Evolutionary conservation across 768 basidiomycete species (phyloP).

Genomic region (Amanita pseudoporphyria): DNA sequence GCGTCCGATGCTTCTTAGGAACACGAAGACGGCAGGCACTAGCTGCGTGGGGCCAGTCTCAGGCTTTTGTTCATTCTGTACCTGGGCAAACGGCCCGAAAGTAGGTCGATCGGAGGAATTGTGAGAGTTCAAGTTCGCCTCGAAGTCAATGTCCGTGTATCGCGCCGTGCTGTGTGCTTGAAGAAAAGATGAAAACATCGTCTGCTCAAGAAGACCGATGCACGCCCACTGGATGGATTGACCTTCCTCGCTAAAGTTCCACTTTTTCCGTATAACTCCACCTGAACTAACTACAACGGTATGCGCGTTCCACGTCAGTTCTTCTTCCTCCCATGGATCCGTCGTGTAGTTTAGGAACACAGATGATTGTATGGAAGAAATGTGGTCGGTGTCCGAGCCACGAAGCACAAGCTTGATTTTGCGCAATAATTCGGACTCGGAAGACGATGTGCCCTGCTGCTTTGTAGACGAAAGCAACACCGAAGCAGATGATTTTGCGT

Average conservation of each 20-base stretch:
- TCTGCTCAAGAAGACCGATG: constrained; percentile 61
- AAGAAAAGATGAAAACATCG: constrained; percentile 16
- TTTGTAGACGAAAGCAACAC: constrained; percentile 26
- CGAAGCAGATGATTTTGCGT: constrained; percentile 32
- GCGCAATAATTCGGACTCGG: constrained; percentile 36
- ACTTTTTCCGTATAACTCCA: constrained; percentile 60
- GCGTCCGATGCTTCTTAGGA: constrained; percentile 64
- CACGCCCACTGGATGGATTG: constrained; percentile 76
- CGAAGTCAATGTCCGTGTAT: constrained; percentile 18
- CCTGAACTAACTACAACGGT: constrained; percentile 58
- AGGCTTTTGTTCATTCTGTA: constrained; percentile 28
- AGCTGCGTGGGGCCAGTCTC: constrained; percentile 27
- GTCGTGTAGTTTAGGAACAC: constrained; percentile 25
- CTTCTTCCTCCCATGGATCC: constrained; percentile 42
- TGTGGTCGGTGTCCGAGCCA: constrained; percentile 25
- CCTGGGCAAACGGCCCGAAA: constrained; percentile 45
- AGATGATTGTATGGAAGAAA: constrained; percentile 32
- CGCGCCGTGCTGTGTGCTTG: constrained; percentile 21
- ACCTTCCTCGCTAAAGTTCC: constrained; percentile 64
- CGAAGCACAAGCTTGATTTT: constrained; percentile 53
- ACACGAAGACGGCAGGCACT: constrained; percentile 63
- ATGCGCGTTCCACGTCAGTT: constrained; percentile 61
- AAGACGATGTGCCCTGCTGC: constrained; percentile 11
- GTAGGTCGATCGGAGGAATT: constrained; percentile 27
- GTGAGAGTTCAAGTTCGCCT: constrained; percentile 18